Evolutionary conservation across 225 moss, liverwort and hornwort species (phyloP).

Genomic region (Takakia lepidozioides): DNA sequence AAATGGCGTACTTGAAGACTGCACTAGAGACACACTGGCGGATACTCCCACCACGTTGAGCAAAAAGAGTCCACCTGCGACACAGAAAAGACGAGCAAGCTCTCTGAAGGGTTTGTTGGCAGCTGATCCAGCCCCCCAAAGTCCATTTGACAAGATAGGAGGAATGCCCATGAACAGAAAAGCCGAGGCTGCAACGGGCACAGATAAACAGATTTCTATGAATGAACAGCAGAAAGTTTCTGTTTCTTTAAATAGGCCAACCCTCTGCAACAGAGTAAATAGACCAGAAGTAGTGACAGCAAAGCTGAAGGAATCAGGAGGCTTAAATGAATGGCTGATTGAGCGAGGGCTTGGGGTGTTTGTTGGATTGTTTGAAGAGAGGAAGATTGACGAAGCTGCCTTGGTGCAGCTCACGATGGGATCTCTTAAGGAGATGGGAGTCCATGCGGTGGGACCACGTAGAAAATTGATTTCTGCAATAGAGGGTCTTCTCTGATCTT

Average conservation of each 20-base stretch:
- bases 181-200: not conserved
- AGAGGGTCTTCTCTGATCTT: no score
- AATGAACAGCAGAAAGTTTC: no score
- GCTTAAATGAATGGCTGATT: conserved; percentile 44
- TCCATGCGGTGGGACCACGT: conserved; percentile 54
- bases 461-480: conserved; percentile 54
- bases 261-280: conserved; percentile 10
- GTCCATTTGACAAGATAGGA: conserved; percentile 15
- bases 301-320: conserved; percentile 43
- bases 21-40: conserved; percentile 11
- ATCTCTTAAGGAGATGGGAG: conserved; percentile 49
- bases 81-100: conserved; percentile 16
- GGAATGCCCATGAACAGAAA: conserved; percentile 15
- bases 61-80: conserved; percentile 2
- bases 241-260: not conserved
- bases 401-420: conserved; percentile 49
- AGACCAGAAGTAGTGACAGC: conserved; percentile 20
- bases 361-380: conserved; percentile 42
- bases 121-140: conserved; percentile 11
- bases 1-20: conserved; percentile 9
- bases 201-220: not conserved
- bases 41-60: conserved; percentile 14
- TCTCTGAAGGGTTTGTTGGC: conserved; percentile 25
- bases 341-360: conserved; percentile 43
- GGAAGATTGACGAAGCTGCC: conserved; percentile 33